A percentile compares a stretch with the other conserved stretches of the same genome.
Conservation (phyloP, 1,284 basidiomycete species). For the Fomitopsis palustris region DNA sequence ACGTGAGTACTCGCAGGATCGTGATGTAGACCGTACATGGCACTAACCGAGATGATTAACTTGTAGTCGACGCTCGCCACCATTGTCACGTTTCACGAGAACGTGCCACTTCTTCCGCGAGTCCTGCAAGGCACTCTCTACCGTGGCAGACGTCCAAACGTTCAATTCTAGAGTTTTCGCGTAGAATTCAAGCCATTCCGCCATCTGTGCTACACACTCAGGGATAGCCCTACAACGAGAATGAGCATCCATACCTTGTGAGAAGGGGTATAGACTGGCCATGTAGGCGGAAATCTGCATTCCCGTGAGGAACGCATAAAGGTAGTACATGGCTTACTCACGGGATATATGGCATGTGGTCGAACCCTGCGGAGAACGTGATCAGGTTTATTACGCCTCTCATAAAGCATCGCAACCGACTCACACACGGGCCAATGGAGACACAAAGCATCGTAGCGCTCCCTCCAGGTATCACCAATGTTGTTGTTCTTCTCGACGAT, state of each 20-base stretch:
- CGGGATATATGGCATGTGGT: constrained; percentile 49
- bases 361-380: constrained; percentile 36
- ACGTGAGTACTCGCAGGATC: neutral
- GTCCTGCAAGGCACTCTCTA: constrained; percentile 25
- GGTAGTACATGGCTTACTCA: constrained; percentile 12
- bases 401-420: neutral
- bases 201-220: constrained; percentile 35
- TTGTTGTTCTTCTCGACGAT: constrained; percentile 47
- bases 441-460: constrained; percentile 40
- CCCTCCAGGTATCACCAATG: constrained; percentile 40
- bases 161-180: constrained; percentile 56
- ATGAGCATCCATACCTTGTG: constrained; percentile 30
- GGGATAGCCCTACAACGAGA: neutral
- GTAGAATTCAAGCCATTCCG: constrained; percentile 61
- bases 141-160: constrained; percentile 44
- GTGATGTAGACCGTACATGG: neutral
- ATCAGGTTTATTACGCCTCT: too few relatives aligned
- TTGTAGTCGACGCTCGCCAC: too few relatives aligned
- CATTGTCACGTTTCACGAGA: constrained; percentile 20
- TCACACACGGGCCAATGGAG: constrained; percentile 60
- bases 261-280: constrained; percentile 57
- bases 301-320: constrained; percentile 17
- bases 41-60: too few relatives aligned
- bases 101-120: constrained; percentile 31
- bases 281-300: constrained; percentile 39